A percentile compares a stretch with the other conserved stretches of the same genome.
These are phyloP conservation scores for Hypsizygus marmoreus DNA, from an alignment of 768 basidiomycete genomes.

Conservation along the genomic window DNA sequence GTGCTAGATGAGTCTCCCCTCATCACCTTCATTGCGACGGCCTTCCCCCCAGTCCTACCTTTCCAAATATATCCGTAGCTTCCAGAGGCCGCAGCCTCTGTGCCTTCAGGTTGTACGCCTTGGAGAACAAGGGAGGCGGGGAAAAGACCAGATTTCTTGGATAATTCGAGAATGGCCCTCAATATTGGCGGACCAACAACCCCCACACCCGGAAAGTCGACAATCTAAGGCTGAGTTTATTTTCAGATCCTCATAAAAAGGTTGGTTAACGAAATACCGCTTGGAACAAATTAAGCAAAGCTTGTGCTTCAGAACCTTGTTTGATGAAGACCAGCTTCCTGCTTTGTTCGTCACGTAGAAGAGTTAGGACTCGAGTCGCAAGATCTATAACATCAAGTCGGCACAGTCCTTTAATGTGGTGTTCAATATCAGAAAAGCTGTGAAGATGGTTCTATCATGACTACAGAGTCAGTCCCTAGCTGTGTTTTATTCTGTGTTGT, in stretches of 20 bases:
- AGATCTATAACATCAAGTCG: slow-evolving; percentile 4
- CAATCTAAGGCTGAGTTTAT: slow-evolving; percentile 1
- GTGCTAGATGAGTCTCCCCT: slow-evolving; percentile 4
- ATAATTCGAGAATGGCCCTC: slow-evolving; percentile 3
- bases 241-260: not conserved
- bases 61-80: slow-evolving; percentile 13
- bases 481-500: no score
- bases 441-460: not conserved
- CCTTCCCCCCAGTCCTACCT: slow-evolving; percentile 3
- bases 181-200: slow-evolving; percentile 7
- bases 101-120: slow-evolving; percentile 1
- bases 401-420: not conserved
- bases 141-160: slow-evolving; percentile 5
- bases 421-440: not conserved
- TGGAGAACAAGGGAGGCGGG: slow-evolving; percentile 10
- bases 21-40: slow-evolving; percentile 13
- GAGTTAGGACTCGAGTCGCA: slow-evolving; percentile 4
- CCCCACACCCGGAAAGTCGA: slow-evolving; percentile 4
- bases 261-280: not conserved
- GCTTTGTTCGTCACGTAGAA: slow-evolving; percentile 3
- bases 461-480: no score
- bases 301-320: slow-evolving; percentile 6
- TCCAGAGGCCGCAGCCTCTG: slow-evolving; percentile 4
- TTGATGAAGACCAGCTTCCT: slow-evolving; percentile 2
- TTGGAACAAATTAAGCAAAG: slow-evolving; percentile 8